These are phyloP conservation scores for Boletus vinaceobasis DNA, from an alignment of 768 basidiomycete species.

Conservation along the genomic window DNA sequence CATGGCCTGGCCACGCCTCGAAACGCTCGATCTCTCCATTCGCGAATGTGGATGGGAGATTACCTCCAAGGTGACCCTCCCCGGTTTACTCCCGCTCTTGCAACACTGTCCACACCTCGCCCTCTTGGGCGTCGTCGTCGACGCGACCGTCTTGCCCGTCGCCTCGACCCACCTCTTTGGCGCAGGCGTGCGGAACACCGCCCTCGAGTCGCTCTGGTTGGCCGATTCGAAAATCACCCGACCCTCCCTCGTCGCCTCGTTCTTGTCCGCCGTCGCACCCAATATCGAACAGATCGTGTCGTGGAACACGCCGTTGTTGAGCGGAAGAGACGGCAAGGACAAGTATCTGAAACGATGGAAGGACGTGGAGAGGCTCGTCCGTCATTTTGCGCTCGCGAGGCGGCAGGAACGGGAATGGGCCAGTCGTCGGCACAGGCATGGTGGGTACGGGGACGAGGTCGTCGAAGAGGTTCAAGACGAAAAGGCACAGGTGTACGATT, in stretches of 20 bases:
- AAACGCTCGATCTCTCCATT: constrained; percentile 26
- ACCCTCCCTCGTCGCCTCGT: constrained; percentile 24
- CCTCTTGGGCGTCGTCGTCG: constrained; percentile 28
- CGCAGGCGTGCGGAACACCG: constrained; percentile 21
- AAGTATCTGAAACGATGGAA: constrained; percentile 26
- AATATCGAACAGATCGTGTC: constrained; percentile 29
- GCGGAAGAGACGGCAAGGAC: constrained; percentile 20
- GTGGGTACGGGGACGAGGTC: too few species aligned
- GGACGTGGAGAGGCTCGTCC: constrained; percentile 20
- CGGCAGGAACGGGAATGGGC: constrained; percentile 23
- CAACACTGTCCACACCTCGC: constrained; percentile 21
- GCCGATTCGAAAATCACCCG: constrained; percentile 28
- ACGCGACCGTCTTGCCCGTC: constrained; percentile 22
- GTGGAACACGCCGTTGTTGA: constrained; percentile 31
- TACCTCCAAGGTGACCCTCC: constrained; percentile 24
- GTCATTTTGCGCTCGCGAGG: constrained; percentile 19
- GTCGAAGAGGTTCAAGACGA: constrained; percentile 3
- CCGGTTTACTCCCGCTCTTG: constrained; percentile 22
- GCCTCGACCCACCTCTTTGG: constrained; percentile 10
- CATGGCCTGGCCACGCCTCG: constrained; percentile 26
- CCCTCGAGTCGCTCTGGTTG: constrained; percentile 28
- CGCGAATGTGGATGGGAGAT: constrained; percentile 33
- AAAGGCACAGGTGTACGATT: constrained; percentile 16
- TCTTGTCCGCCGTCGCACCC: constrained; percentile 28
- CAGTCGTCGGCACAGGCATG: too few species aligned